A percentile compares a stretch with the other conserved stretches of the same genome.
Evolutionary conservation across 2,329 filamentous ascomycete genomes (phyloP).

Genomic region (Chalaropsis thielavioides): DNA sequence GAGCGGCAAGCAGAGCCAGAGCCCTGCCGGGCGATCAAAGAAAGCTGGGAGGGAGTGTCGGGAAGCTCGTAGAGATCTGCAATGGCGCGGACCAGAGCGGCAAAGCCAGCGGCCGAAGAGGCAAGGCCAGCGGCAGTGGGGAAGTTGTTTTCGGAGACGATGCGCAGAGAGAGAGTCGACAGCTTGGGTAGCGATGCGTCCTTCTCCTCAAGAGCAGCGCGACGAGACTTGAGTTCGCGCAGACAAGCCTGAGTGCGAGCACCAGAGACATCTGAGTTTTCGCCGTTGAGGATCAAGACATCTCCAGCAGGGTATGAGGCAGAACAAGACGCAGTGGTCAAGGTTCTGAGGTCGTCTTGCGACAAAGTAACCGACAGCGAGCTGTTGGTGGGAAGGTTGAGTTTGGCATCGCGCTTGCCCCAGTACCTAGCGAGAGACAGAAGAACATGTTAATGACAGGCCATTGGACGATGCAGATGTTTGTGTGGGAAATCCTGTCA

Average conservation of each 20-base stretch:
- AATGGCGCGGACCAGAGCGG: constrained; percentile 65
- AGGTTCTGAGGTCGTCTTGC: constrained; percentile 81
- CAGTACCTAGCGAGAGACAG: constrained; percentile 45
- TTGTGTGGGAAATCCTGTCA: background rate
- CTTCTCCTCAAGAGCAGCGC: constrained; percentile 56
- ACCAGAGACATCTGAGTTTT: constrained; percentile 68
- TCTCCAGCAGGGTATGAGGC: constrained; percentile 50
- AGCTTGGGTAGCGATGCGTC: constrained; percentile 70
- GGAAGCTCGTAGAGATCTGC: constrained; percentile 83
- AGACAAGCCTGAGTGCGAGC: constrained; percentile 92
- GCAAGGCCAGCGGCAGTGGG: constrained; percentile 87
- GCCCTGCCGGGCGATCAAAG: constrained; percentile 78
- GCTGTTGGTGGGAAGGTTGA: constrained; percentile 96
- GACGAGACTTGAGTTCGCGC: constrained; percentile 64
- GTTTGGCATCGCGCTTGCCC: constrained; percentile 86
- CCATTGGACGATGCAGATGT: constrained; percentile 2
- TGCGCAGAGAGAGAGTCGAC: constrained; percentile 58
- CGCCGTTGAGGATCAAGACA: constrained; percentile 70
- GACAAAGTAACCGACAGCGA: constrained; percentile 94
- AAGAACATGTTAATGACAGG: background rate
- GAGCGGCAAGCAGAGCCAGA: constrained; percentile 89
- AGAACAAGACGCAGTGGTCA: constrained; percentile 90
- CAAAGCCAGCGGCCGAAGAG: constrained; percentile 55
- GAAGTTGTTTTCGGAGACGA: constrained; percentile 98
- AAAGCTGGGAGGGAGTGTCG: constrained; percentile 67